Percentiles rank a stretch among this genome's conserved stretches.
Evolutionary conservation across 306 rosid species (phyloP).

Genomic region (Cicer pinnatifidum): DNA sequence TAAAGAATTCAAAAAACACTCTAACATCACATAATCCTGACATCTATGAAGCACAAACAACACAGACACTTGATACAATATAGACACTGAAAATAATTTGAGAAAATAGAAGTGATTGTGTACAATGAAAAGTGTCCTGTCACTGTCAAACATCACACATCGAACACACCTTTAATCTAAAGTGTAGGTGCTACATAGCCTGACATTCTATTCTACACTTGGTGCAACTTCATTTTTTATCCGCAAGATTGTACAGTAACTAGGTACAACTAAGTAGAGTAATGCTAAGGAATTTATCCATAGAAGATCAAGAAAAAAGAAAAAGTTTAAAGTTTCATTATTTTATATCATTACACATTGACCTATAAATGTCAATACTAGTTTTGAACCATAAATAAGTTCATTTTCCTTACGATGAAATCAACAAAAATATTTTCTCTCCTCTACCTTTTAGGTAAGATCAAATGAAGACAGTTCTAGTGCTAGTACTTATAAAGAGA

Average conservation of each 20-base stretch:
- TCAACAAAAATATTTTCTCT: constrained; percentile 1
- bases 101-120: no score
- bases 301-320: background rate
- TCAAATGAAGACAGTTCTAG: background rate
- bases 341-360: constrained; percentile 18
- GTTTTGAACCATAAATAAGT: constrained; percentile 11
- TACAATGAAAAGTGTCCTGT: no score
- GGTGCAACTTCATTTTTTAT: constrained; percentile 24
- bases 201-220: background rate
- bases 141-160: no score
- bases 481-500: constrained; percentile 29
- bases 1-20: constrained; percentile 28
- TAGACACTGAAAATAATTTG: no score
- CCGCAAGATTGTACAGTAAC: constrained; percentile 10
- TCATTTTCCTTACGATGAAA: constrained; percentile 7
- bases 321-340: constrained; percentile 4
- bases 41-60: background rate
- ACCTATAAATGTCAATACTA: background rate
- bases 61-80: no score
- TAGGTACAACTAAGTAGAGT: constrained; percentile 22
- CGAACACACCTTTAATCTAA: no score
- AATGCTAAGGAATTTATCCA: constrained; percentile 10
- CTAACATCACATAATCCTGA: constrained; percentile 35
- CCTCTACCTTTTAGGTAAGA: background rate
- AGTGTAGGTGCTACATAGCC: no score